A percentile compares a stretch with the other conserved stretches of the same genome.
These are phyloP conservation scores for Penicillium lagena DNA, from an alignment of 495 filamentous ascomycete genomes.

Conservation along the genomic window DNA sequence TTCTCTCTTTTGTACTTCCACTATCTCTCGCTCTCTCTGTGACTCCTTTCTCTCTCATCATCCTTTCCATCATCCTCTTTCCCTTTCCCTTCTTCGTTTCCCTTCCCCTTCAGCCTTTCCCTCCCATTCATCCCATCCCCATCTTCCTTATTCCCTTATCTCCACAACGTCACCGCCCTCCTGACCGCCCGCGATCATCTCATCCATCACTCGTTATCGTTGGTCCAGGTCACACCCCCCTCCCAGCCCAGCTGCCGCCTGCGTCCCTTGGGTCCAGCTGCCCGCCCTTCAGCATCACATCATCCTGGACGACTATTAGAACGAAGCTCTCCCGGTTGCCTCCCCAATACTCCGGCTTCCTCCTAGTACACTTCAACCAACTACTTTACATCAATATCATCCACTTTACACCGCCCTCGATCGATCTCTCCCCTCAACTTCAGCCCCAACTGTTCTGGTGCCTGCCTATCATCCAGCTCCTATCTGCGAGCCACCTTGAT, in stretches of 20 bases:
- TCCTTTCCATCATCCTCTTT: background rate
- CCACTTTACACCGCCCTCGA: background rate
- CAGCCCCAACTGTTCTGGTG: background rate
- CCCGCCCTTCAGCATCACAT: slow-evolving; percentile 26
- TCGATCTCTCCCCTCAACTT: background rate
- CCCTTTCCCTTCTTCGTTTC: background rate
- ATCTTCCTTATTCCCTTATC: background rate
- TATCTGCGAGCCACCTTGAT: background rate
- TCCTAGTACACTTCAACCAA: slow-evolving; percentile 5
- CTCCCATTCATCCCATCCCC: background rate
- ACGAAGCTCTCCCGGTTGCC: slow-evolving; percentile 8
- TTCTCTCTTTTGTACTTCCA: background rate
- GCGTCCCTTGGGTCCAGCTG: slow-evolving; percentile 25
- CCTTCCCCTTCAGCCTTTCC: background rate
- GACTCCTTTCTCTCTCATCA: background rate
- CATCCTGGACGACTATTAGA: slow-evolving; percentile 21
- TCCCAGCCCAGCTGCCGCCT: slow-evolving; percentile 7
- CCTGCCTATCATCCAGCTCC: slow-evolving; percentile 1
- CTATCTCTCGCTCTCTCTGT: background rate
- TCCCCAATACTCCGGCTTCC: slow-evolving; percentile 8
- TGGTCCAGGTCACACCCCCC: slow-evolving; percentile 26
- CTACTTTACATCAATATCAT: too few relatives aligned
- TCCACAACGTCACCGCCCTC: slow-evolving; percentile 20
- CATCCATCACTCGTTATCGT: slow-evolving; percentile 31
- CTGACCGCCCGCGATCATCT: slow-evolving; percentile 29